A percentile compares a stretch with the other conserved stretches of the same genome.
Conservation (phyloP, 78 protist genomes). For the Dictyostelium intermedium region DNA sequence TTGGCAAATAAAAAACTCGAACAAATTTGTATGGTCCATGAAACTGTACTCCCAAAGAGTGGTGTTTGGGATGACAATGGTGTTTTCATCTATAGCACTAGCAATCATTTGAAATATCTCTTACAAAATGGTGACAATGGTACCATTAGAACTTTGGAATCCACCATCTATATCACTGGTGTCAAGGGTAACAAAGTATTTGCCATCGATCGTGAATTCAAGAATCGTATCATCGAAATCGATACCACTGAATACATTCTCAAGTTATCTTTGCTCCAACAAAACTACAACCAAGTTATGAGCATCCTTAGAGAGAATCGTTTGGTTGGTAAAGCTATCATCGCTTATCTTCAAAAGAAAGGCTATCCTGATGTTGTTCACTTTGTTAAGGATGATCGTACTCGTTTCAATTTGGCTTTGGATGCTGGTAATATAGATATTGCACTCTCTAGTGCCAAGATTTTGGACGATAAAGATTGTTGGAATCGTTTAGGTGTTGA, state of each 20-base stretch:
- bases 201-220: conserved; percentile 94
- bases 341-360: conserved; percentile 95
- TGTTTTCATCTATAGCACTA: conserved; percentile 95
- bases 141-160: conserved; percentile 94
- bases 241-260: conserved; percentile 94
- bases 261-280: conserved; percentile 91
- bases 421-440: conserved; percentile 98
- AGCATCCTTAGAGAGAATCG: conserved; percentile 83
- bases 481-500: conserved; percentile 94
- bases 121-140: conserved; percentile 95
- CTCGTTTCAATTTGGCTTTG: conserved; percentile 96
- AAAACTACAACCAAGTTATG: conserved; percentile 87
- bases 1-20: conserved; percentile 85
- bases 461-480: conserved; percentile 88
- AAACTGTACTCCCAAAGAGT: conserved; percentile 92
- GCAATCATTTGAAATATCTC: conserved; percentile 96
- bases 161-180: conserved; percentile 92
- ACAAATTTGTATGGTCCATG: conserved; percentile 91
- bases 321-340: conserved; percentile 93
- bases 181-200: conserved; percentile 78
- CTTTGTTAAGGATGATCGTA: conserved; percentile 96
- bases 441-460: conserved; percentile 90
- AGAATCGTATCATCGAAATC: conserved; percentile 81
- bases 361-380: conserved; percentile 88
- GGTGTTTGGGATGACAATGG: conserved; percentile 96